These are phyloP conservation scores for Euphorbia schlechtendalii DNA, from an alignment of 441 rosid species.

Conservation along the genomic window DNA sequence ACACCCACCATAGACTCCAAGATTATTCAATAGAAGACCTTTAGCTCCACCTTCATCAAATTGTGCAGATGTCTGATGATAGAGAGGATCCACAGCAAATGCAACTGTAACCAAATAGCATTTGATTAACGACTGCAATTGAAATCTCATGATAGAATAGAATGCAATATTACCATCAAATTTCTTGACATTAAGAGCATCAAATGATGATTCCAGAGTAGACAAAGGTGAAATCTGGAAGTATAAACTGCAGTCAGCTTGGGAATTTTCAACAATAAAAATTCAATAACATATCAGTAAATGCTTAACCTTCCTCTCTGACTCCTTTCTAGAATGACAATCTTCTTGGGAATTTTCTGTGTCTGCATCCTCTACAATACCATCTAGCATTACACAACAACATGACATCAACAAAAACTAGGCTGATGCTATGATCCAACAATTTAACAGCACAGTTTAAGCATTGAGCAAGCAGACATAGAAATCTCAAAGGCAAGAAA, in stretches of 20 bases:
- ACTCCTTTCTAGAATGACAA: slow-evolving; percentile 53
- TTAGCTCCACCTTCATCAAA: slow-evolving; percentile 94
- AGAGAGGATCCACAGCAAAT: slow-evolving; percentile 83
- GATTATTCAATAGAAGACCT: slow-evolving; percentile 77
- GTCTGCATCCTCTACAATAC: slow-evolving; percentile 32
- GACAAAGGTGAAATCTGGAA: slow-evolving; percentile 77
- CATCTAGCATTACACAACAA: slow-evolving; percentile 37
- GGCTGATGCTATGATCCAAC: slow-evolving; percentile 1
- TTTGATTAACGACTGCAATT: too few relatives aligned
- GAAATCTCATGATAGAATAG: too few relatives aligned
- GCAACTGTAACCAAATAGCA: slow-evolving; percentile 44
- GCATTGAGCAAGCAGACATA: not conserved
- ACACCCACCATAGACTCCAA: slow-evolving; percentile 81
- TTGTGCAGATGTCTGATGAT: slow-evolving; percentile 89
- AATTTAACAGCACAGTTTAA: slow-evolving; percentile 5
- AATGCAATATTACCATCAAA: slow-evolving; percentile 55
- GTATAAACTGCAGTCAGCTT: slow-evolving; percentile 23
- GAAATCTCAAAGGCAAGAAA: not conserved
- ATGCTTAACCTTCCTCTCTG: slow-evolving; percentile 54
- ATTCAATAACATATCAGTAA: slow-evolving; percentile 12
- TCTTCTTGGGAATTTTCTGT: slow-evolving; percentile 38
- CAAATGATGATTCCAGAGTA: slow-evolving; percentile 78
- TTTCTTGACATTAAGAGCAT: slow-evolving; percentile 78
- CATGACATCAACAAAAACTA: slow-evolving; percentile 14
- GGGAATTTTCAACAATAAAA: slow-evolving; percentile 10